These are phyloP conservation scores for Hygrocybe punicea DNA, from an alignment of 768 basidiomycete genomes.

Conservation along the genomic window DNA sequence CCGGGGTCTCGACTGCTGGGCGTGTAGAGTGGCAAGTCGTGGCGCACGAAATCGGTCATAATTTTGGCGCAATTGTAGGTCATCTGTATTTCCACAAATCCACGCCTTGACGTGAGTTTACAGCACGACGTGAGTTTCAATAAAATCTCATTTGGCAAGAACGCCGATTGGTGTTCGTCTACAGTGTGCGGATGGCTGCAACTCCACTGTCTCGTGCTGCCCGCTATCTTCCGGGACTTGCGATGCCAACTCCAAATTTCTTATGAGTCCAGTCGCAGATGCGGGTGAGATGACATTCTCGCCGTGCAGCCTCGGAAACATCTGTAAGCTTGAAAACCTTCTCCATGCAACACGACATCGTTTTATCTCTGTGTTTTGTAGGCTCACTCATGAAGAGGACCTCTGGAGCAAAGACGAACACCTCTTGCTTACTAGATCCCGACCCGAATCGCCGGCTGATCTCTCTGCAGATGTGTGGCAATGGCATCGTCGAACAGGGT, in stretches of 20 bases:
- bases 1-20: conserved; percentile 75
- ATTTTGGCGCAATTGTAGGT: conserved; percentile 85
- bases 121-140: conserved; percentile 54
- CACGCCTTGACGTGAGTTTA: neutral
- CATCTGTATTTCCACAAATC: neutral
- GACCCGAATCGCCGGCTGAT: conserved; percentile 44
- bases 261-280: conserved; percentile 81
- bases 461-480: conserved; percentile 73
- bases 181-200: conserved; percentile 67
- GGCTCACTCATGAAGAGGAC: conserved; percentile 62
- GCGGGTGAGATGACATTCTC: conserved; percentile 68
- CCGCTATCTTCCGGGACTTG: conserved; percentile 60
- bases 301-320: conserved; percentile 77
- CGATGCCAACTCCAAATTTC: conserved; percentile 61
- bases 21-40: conserved; percentile 80
- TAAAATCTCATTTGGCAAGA: no score
- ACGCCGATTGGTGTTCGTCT: conserved; percentile 7
- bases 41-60: conserved; percentile 81
- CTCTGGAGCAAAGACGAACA: conserved; percentile 46
- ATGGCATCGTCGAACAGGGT: conserved; percentile 76
- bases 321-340: conserved; percentile 50
- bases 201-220: conserved; percentile 58
- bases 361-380: conserved; percentile 20
- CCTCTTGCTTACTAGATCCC: conserved; percentile 66
- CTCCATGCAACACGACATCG: conserved; percentile 6